phyloP scores from a whole-genome alignment of 371 early-diverging fungal species.

The Circinella umbellata region DNA sequence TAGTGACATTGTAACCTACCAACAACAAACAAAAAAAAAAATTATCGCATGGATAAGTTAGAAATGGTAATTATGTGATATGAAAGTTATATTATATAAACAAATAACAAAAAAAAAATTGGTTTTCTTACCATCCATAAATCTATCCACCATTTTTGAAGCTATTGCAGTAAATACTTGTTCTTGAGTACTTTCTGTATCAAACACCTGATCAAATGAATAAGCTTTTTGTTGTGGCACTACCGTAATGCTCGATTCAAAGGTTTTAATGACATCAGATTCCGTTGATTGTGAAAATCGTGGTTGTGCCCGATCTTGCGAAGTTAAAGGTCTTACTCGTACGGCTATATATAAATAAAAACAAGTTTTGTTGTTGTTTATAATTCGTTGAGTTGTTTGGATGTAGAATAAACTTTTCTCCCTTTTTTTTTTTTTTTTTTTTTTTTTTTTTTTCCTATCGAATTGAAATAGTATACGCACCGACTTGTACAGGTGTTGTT shows the following conservation, averaged over 20 bases:
- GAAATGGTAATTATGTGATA: no score
- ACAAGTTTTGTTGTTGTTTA: neutral
- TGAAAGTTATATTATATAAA: no score
- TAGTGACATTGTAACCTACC: slow-evolving; percentile 91
- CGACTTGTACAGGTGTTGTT: slow-evolving; percentile 42
- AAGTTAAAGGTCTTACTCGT: slow-evolving; percentile 60
- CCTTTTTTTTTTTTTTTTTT: neutral
- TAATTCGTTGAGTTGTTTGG: neutral
- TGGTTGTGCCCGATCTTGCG: slow-evolving; percentile 51
- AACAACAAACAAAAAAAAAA: slow-evolving; percentile 6
- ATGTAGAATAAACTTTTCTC: neutral
- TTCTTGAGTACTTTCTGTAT: slow-evolving; percentile 58
- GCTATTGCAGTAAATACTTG: slow-evolving; percentile 76
- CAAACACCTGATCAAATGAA: slow-evolving; percentile 32
- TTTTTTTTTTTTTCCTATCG: neutral
- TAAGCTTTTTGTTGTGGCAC: slow-evolving; percentile 50
- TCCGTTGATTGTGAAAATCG: slow-evolving; percentile 48
- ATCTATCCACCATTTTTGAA: slow-evolving; percentile 77
- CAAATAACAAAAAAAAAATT: no score
- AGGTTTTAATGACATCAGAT: slow-evolving; percentile 45
- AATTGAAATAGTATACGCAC: slow-evolving; percentile 17
- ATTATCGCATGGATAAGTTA: no score
- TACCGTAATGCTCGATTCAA: slow-evolving; percentile 45
- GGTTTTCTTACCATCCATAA: slow-evolving; percentile 76
- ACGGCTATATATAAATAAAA: slow-evolving; percentile 38